Evolutionary conservation across 2,329 filamentous ascomycete genomes (phyloP), one percentile per base, ranked within the genome.

Genomic region (Fonsecaea nubica): DNA sequence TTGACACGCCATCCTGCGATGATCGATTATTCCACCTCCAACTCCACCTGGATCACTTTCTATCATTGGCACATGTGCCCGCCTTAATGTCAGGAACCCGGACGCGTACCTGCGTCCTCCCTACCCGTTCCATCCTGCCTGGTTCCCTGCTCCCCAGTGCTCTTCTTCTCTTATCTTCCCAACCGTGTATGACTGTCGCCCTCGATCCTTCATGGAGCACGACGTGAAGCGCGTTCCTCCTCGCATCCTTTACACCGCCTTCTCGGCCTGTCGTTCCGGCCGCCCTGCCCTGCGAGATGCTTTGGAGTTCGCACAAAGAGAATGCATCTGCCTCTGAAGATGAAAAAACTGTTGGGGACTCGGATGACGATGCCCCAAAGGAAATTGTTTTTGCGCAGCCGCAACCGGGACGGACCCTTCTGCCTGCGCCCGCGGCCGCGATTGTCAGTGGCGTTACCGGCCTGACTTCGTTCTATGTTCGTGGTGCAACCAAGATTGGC

Each of bases 381-480:
- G 60, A 63, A 42, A 36, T 68, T 45, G 57, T 66, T 48, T 53
- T 68, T 30, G 63, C 65, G 18, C 65, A 63, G 42, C 58, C 68
- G 53, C 63, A 55, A 25, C 68, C 64, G 40, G 68, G 68, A 56
- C 55, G 68, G 35, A 81, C 81, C 13, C 75, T 83, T 4, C 76
- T 83, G 3, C 80, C 81, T 35, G 74, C 75, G 30, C 78, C 79
- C 40, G 75, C 81, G 32, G 81, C 81, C 10, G 80, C 80, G 4
- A 66, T 80, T 15, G 76, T 83, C n/a, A 81, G 79, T 13, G 70
- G 80, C 38, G 69, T 81, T 60, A 77, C 81, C 69, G 77, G 83
- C 68, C 79, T 80, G 4, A 81, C 80, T 6, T 82, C 81, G 0
- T 75, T 83, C 38, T 79, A 77, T 25, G 73, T 82, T 53, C 76